Conservation (phyloP, 768 basidiomycete genomes). For the Suillus americanus region DNA sequence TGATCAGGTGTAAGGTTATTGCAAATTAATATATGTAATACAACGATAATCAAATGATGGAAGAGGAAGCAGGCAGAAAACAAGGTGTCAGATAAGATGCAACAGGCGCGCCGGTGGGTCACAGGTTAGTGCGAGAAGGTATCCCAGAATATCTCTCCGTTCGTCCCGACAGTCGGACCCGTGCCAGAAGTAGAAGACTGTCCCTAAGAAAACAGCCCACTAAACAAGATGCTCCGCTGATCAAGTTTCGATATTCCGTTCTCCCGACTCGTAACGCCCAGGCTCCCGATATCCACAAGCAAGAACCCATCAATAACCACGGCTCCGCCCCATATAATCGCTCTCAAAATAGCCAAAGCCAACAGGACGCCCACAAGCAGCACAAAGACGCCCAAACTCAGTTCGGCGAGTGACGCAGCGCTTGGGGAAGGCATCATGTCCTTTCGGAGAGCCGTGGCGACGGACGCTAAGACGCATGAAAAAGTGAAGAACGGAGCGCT, state of each 20-base stretch:
- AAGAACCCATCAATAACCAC: constrained; percentile 3
- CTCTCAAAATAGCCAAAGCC: constrained; percentile 5
- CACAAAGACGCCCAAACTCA: not conserved
- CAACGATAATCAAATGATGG: not conserved
- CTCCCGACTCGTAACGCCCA: not conserved
- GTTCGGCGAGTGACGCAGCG: not conserved
- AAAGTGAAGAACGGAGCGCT: constrained; percentile 9
- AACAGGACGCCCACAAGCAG: not conserved
- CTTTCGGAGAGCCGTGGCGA: constrained; percentile 4
- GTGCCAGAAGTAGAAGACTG: not conserved
- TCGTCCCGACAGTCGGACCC: not conserved
- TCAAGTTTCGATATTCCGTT: not conserved
- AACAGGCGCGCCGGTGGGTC: not conserved
- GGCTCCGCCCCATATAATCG: constrained; percentile 5
- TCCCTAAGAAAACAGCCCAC: constrained; percentile 4
- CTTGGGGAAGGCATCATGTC: not conserved
- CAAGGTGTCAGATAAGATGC: not conserved
- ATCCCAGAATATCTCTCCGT: not conserved
- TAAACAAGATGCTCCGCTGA: constrained; percentile 4
- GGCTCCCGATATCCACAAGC: not conserved
- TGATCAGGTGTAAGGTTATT: not conserved
- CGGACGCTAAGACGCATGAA: constrained; percentile 3
- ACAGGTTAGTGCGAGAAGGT: not conserved
- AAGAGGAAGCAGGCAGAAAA: not conserved
- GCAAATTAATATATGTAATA: not conserved